A percentile compares a stretch with the other conserved stretches of the same genome.
Evolutionary conservation across 2,329 filamentous ascomycete species (phyloP).

Genomic region (Hyphodiscus sp.): DNA sequence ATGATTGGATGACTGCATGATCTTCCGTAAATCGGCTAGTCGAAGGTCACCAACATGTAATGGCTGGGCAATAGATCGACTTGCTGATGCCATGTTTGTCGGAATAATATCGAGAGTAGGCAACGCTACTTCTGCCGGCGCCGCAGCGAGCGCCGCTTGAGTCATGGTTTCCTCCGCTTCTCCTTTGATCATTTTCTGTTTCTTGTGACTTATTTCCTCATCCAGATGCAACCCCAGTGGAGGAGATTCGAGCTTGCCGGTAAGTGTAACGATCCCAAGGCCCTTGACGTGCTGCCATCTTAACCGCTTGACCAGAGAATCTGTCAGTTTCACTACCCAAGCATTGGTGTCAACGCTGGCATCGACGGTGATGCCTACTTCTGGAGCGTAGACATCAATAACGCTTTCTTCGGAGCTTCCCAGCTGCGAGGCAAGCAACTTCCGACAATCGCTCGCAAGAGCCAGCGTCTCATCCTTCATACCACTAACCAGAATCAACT

Average conservation of each 20-base stretch:
- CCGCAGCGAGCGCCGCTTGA: slow-evolving; percentile 15
- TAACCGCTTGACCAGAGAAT: slow-evolving; percentile 75
- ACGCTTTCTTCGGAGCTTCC: slow-evolving; percentile 40
- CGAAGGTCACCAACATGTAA: slow-evolving; percentile 92
- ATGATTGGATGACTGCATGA: slow-evolving; percentile 77
- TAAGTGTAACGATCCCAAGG: slow-evolving; percentile 87
- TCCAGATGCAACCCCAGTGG: slow-evolving; percentile 31
- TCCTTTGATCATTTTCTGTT: slow-evolving; percentile 36
- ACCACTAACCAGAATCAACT: slow-evolving; percentile 87
- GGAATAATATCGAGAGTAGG: slow-evolving; percentile 43
- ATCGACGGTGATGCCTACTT: slow-evolving; percentile 67
- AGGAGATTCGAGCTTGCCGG: slow-evolving; percentile 58
- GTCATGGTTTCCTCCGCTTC: slow-evolving; percentile 32
- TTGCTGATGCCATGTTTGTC: slow-evolving; percentile 59
- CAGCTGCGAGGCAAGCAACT: slow-evolving; percentile 47
- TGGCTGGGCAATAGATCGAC: slow-evolving; percentile 72
- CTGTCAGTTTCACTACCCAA: slow-evolving; percentile 89
- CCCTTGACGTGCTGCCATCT: slow-evolving; percentile 93
- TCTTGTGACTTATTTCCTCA: slow-evolving; percentile 38
- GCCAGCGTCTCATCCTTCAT: slow-evolving; percentile 69
- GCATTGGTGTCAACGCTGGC: slow-evolving; percentile 97
- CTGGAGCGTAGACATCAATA: slow-evolving; percentile 74
- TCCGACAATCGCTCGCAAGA: slow-evolving; percentile 74
- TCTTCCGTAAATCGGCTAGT: slow-evolving; percentile 77
- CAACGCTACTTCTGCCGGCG: slow-evolving; percentile 13